A percentile compares a stretch with the other conserved stretches of the same genome.
Conservation (phyloP, 2,329 filamentous ascomycete genomes). For the Bipolaris bicolor region DNA sequence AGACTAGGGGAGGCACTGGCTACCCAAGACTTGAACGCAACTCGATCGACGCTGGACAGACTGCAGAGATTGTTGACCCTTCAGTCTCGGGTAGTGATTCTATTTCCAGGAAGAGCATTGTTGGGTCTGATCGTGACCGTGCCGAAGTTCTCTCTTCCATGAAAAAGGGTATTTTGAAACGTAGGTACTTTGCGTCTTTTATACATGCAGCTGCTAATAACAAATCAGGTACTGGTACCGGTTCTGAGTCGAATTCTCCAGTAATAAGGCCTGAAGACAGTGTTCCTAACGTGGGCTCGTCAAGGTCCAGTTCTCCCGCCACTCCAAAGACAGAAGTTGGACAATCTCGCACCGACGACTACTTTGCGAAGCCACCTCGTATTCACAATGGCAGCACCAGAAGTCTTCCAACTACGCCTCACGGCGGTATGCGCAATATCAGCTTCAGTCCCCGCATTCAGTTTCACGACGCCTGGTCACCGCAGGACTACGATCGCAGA, state of each 20-base stretch:
- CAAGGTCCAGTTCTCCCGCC: conserved; percentile 83
- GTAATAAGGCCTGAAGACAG: conserved; percentile 67
- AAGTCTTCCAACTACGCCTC: conserved; percentile 80
- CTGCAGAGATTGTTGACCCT: conserved; percentile 55
- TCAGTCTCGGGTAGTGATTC: conserved; percentile 50
- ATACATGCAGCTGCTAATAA: conserved; percentile 25
- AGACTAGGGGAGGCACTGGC: conserved; percentile 73
- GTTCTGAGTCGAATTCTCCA: conserved; percentile 72
- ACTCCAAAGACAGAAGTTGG: conserved; percentile 77
- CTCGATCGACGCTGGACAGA: conserved; percentile 69
- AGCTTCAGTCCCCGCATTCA: conserved; percentile 90
- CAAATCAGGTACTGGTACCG: conserved; percentile 54
- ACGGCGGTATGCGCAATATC: conserved; percentile 66
- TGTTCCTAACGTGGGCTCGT: conserved; percentile 74
- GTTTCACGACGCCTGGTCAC: conserved; percentile 96
- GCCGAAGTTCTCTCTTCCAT: conserved; percentile 91
- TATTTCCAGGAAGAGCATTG: conserved; percentile 78
- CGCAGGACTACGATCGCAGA: conserved; percentile 91
- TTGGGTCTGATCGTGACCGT: conserved; percentile 87
- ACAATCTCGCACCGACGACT: conserved; percentile 70
- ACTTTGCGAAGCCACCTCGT: conserved; percentile 80
- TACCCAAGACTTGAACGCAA: conserved; percentile 86
- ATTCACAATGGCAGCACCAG: conserved; percentile 74
- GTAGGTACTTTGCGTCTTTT: conserved; percentile 56
- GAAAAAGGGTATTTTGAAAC: conserved; percentile 94